Percentiles rank a stretch among this genome's conserved stretches.
Conservation (phyloP, 78 protist species). For the Capsaspora owczarzaki region DNA sequence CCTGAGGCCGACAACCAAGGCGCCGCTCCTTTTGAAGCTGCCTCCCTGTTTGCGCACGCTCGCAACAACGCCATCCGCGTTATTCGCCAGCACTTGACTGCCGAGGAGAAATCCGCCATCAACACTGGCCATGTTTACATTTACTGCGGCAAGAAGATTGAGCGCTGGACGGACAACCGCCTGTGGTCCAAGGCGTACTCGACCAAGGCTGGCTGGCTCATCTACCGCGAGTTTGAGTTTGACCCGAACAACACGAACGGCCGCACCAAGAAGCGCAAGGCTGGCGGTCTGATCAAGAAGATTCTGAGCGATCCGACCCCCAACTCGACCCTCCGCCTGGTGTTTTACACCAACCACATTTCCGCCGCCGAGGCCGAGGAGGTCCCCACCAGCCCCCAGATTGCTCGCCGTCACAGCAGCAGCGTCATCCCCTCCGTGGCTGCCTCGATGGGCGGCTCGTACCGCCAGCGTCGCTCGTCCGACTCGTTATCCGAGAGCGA, state of each 20-base stretch:
- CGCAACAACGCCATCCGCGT: too few relatives aligned
- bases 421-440: too few relatives aligned
- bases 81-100: not conserved
- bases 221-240: not conserved
- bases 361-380: too few relatives aligned
- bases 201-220: slow-evolving; percentile 1
- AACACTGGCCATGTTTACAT: not conserved
- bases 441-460: too few relatives aligned
- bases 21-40: too few relatives aligned
- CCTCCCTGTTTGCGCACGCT: too few relatives aligned
- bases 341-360: too few relatives aligned
- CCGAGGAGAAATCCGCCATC: not conserved
- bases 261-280: not conserved
- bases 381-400: too few relatives aligned
- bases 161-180: slow-evolving; percentile 4
- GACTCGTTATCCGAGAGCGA: too few relatives aligned
- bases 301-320: not conserved
- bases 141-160: not conserved
- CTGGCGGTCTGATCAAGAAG: not conserved
- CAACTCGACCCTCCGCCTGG: not conserved
- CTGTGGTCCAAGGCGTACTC: slow-evolving; percentile 2
- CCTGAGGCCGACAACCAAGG: too few relatives aligned
- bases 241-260: not conserved
- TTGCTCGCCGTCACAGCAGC: too few relatives aligned
- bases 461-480: too few relatives aligned